These are phyloP conservation scores for Bacidia rubella DNA, from an alignment of 495 filamentous ascomycete species.

Conservation along the genomic window DNA sequence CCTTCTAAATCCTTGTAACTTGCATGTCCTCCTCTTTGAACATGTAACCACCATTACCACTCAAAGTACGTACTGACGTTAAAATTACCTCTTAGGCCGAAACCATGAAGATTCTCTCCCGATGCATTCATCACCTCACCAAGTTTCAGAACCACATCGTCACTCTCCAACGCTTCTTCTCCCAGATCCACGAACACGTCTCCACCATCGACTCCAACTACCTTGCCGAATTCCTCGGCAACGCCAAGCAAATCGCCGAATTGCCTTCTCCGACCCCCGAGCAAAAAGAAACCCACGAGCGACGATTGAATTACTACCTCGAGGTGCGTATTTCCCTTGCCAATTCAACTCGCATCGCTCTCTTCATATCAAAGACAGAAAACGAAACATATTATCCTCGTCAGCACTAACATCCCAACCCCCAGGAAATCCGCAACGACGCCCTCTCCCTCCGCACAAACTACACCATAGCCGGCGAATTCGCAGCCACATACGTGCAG, in stretches of 20 bases:
- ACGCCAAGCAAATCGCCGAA: background rate
- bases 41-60: no score
- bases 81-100: background rate
- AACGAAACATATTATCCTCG: no score
- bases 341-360: no score
- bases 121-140: background rate
- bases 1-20: no score
- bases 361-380: no score
- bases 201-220: background rate
- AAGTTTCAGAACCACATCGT: background rate
- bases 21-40: no score
- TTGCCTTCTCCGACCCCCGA: background rate
- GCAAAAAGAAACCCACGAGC: slow-evolving; percentile 2
- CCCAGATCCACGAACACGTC: background rate
- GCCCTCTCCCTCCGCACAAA: background rate
- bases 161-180: background rate
- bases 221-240: background rate
- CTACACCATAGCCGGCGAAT: slow-evolving; percentile 1
- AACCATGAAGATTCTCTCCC: background rate
- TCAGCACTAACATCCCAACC: background rate
- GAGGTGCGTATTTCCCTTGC: background rate
- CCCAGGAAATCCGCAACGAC: background rate
- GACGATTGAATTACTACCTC: background rate
- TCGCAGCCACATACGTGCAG: background rate
- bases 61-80: background rate